Base-by-base conservation (phyloP, 805 yeast genomes). In the Candida sithepensis region DNA sequence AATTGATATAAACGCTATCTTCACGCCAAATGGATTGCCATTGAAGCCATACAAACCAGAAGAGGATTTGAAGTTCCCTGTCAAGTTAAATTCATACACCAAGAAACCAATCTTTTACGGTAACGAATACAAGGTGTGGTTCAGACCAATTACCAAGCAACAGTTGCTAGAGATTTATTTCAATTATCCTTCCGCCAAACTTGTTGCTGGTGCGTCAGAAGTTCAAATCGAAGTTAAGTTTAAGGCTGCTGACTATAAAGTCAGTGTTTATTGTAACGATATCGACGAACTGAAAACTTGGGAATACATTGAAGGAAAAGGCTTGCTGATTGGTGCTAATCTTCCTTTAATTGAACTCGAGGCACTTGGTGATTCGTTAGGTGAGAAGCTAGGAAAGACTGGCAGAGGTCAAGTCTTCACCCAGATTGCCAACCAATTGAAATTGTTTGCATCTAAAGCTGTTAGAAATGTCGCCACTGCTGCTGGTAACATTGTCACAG, bases 401-500 rank as follows among this genome's bases (percentile, higher is more conserved):
- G 59, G 60, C 10, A 54, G 52, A 47, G 63, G 69, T 5, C 74
- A 71, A 52, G 68, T 67, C 14, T 74, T 50, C 50, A 43, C 51
- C 14, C 71, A 72, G 13, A 69, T 74, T 32, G 60, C 66, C 14
- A 57, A 64, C 19, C 79, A 74, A 53, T 60, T 74, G 47, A 72
- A 73, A 55, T 65, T 69, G 48, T 74, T 74, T 56, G 79, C 79
- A 0, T 77, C 78, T 1, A 63, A 77, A 32, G 78, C 75, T 49
- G 73, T 74, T 45, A 65, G 79, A 46, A 74, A 74, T 48, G 77
- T 73, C 8, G 79, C 77, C 14, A 73, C 77, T 10, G 73, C 77
- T 1, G 77, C 78, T 0, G 79, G 79, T 34, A 72, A 72, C 39
- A 72, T 74, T 39, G 76, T 73, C 18, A 74, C 79, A 1, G 78